Evolutionary conservation across 371 early-diverging fungal species (phyloP), one percentile per base, ranked within the genome.

Genomic region (Sporodiniella umbellata): DNA sequence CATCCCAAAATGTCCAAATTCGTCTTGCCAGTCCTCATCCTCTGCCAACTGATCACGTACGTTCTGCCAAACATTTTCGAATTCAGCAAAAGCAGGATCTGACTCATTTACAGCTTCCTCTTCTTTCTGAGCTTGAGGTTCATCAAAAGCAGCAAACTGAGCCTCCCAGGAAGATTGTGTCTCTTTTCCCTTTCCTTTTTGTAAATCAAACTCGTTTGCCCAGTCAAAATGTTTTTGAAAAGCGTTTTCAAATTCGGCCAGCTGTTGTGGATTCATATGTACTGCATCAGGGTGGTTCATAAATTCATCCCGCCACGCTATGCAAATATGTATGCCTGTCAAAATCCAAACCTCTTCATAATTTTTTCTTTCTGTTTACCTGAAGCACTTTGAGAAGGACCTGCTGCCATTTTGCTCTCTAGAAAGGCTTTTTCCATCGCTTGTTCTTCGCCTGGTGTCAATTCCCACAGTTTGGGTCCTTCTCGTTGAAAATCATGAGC

Each of bases 151-250:
- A 11, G 79, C 82, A 57, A 88, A 89, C 43, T 91, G 84, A 17
- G 86, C 84, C 45, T 87, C 87, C 62, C 62, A 61, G 12, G 56
- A n/a, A n/a, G n/a, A n/a, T n/a, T n/a, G n/a, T n/a, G n/a, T 10
- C 10, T 28, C 30, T 10, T 28, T 28, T 4, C 30, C 10, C 30
- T 28, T 28, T 28, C 82, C 80, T 48, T 78, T 82, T 14, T 70
- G 67, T 43, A 80, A 53, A 24, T 68, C 74, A 58, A 75, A 82
- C 43, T 81, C 81, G 19, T 65, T 67, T 0, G 82, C 77, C 84
- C 85, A 85, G 47, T 85, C 82, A 62, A 83, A 83, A 50, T 83
- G 79, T 47, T 79, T 74, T 54, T 79, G 75, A 58, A 82, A 83
- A 4, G 81, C 78, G n/a, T 64, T 72, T 47, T 82, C 86, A 57